Evolutionary conservation across 2,329 filamentous ascomycete species (phyloP).

Genomic region (Aspergillus sp.): DNA sequence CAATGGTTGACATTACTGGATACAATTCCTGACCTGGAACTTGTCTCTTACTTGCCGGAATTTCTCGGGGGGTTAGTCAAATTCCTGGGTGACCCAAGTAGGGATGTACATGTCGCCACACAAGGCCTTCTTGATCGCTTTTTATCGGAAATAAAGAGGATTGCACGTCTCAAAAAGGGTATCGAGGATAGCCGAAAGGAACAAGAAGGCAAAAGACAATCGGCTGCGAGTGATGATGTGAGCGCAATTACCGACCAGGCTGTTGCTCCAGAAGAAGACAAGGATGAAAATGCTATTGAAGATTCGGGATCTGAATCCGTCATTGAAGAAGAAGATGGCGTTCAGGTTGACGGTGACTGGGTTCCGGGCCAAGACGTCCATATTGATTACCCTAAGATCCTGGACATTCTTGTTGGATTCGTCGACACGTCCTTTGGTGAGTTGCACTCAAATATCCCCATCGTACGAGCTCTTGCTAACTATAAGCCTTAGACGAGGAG

Average conservation of each 20-base stretch:
- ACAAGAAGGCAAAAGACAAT: conserved; percentile 59
- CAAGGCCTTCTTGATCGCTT: conserved; percentile 86
- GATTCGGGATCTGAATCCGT: conserved; percentile 39
- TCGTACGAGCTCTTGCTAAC: conserved; percentile 10
- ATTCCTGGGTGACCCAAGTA: conserved; percentile 84
- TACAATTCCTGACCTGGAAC: conserved; percentile 91
- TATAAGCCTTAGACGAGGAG: conserved; percentile 64
- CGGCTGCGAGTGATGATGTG: conserved; percentile 61
- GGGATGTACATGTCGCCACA: conserved; percentile 90
- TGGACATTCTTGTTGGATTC: conserved; percentile 86
- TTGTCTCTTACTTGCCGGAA: conserved; percentile 85
- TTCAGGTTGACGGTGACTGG: conserved; percentile 81
- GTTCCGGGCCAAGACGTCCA: conserved; percentile 94
- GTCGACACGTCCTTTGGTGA: conserved; percentile 72
- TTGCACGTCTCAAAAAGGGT: conserved; percentile 84
- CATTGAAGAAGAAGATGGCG: conserved; percentile 46
- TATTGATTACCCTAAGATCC: conserved; percentile 83
- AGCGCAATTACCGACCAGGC: conserved; percentile 50
- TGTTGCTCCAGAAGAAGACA: conserved; percentile 30
- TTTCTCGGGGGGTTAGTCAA: conserved; percentile 85
- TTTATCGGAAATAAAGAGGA: conserved; percentile 86
- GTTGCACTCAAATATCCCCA: conserved; percentile 18
- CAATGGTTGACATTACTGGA: conserved; percentile 93
- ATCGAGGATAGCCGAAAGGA: conserved; percentile 76
- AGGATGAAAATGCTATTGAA: conserved; percentile 50